phyloP scores from a whole-genome alignment of 208 protist species.

The Leishmania martiniquensis region DNA sequence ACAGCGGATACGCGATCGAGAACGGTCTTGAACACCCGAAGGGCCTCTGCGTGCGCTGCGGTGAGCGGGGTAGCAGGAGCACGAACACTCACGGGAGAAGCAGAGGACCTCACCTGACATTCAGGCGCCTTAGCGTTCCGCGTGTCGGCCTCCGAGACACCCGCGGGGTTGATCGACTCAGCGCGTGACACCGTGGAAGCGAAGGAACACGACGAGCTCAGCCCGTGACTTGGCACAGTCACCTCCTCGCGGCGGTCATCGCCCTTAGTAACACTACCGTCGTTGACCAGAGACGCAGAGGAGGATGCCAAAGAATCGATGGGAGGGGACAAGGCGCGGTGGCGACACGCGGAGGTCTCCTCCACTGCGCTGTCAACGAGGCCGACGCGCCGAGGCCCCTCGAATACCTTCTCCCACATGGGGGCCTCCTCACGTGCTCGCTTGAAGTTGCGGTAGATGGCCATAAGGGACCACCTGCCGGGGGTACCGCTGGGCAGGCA shows the following conservation, averaged over 20 bases:
- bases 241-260: neutral
- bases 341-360: neutral
- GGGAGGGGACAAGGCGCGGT: neutral
- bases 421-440: constrained; percentile 1
- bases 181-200: neutral
- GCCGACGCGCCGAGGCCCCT: neutral
- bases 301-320: neutral
- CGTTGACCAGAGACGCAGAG: neutral
- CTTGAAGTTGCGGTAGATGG: constrained; percentile 22
- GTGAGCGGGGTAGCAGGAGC: neutral
- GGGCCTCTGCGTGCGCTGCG: neutral
- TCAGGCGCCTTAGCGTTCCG: neutral
- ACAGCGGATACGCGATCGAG: neutral
- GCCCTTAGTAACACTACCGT: neutral
- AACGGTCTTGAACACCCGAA: constrained; percentile 3
- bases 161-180: neutral
- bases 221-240: neutral
- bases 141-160: neutral
- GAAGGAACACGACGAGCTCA: neutral
- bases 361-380: neutral
- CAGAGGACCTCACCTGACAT: neutral
- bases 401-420: neutral
- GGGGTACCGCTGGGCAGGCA: neutral
- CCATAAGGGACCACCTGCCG: constrained; percentile 11
- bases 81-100: neutral